phyloP scores from a whole-genome alignment of 495 filamentous ascomycete species.

The Aspergillus nidulans region DNA sequence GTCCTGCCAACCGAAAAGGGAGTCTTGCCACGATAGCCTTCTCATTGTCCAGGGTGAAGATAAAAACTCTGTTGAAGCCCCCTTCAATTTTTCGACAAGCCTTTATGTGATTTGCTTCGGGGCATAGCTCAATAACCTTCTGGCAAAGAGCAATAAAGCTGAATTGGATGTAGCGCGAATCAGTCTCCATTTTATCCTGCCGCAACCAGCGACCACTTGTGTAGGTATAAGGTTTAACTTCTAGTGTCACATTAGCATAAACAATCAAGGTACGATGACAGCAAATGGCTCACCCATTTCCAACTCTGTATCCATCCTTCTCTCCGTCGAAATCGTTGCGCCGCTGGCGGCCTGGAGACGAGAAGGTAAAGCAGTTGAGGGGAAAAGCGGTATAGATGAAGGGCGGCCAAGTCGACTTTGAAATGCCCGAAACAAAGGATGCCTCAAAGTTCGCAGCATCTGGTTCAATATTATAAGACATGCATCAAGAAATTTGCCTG shows the following conservation, averaged over 20 bases:
- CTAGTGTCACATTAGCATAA: slow-evolving; percentile 10
- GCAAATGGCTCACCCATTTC: not conserved
- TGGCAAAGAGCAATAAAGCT: slow-evolving; percentile 35
- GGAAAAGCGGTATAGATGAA: slow-evolving; percentile 1
- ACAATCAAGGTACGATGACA: not conserved
- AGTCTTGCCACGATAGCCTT: slow-evolving; percentile 33
- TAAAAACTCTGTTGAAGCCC: slow-evolving; percentile 40
- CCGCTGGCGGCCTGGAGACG: too few species aligned
- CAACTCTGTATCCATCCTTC: too few species aligned
- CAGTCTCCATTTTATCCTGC: slow-evolving; percentile 26
- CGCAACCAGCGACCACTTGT: slow-evolving; percentile 41
- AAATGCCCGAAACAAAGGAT: not conserved
- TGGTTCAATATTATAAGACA: not conserved
- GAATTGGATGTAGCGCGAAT: slow-evolving; percentile 33
- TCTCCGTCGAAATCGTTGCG: too few species aligned
- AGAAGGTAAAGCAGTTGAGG: too few species aligned
- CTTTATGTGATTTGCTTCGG: slow-evolving; percentile 19
- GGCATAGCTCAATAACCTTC: slow-evolving; percentile 28
- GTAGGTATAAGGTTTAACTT: slow-evolving; percentile 32
- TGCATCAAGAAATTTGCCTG: not conserved
- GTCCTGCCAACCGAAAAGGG: slow-evolving; percentile 32
- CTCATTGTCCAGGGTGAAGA: slow-evolving; percentile 35
- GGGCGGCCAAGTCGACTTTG: not conserved
- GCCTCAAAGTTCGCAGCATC: not conserved
- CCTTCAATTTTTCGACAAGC: slow-evolving; percentile 38